Conservation (phyloP, 345 rosid genomes). For the Eutrema japonicum region DNA sequence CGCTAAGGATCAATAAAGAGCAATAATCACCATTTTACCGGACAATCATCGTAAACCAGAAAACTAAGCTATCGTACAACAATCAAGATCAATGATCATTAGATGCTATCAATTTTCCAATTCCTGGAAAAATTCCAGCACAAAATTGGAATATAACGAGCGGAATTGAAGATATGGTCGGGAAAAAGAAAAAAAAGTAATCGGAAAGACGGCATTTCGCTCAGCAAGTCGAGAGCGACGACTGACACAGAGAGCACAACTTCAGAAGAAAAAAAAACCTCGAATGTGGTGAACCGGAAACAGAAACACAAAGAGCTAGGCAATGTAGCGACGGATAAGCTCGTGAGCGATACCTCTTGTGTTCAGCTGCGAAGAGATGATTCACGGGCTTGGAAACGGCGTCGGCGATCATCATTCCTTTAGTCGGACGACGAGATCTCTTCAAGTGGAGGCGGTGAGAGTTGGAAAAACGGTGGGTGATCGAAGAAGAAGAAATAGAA, state of each 20-base stretch:
- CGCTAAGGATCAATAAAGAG: background rate
- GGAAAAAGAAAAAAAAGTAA: background rate
- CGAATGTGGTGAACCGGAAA: background rate
- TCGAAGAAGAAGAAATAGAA: constrained; percentile 22
- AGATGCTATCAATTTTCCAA: background rate
- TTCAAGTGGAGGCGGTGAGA: constrained; percentile 15
- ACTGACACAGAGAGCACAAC: background rate
- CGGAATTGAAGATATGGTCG: background rate
- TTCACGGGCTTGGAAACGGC: constrained; percentile 44
- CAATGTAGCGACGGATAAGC: constrained; percentile 29
- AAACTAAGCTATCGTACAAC: background rate
- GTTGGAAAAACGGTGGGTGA: constrained; percentile 4
- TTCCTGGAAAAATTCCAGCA: background rate
- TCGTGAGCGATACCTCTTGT: constrained; percentile 59
- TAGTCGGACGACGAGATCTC: constrained; percentile 40
- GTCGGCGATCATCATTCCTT: constrained; percentile 52
- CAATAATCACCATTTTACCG: background rate
- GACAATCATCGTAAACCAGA: background rate
- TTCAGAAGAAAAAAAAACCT: background rate
- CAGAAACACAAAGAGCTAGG: background rate
- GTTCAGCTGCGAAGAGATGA: constrained; percentile 61
- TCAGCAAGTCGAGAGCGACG: background rate
- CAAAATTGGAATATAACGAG: background rate
- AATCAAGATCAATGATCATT: constrained; percentile 19
- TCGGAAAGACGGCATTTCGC: constrained; percentile 3